Percentiles rank a stretch among this genome's conserved stretches.
Evolutionary conservation across 176 grass and related monocot genomes (phyloP).

Genomic region (Triticum timopheevii): DNA sequence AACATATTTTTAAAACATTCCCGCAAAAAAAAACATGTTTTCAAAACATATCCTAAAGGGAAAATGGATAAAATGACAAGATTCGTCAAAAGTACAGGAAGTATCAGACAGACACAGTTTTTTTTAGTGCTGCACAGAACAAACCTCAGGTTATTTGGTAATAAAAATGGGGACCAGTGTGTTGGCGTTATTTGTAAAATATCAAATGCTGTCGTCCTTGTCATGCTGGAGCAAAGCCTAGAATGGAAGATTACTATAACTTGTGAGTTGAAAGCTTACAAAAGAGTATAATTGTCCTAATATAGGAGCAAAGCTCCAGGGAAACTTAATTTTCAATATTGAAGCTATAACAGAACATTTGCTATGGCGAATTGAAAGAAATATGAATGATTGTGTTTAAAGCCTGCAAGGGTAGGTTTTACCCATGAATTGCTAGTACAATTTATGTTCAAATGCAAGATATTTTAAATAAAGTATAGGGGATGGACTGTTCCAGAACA

Average conservation of each 20-base stretch:
- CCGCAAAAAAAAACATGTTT: too few relatives aligned
- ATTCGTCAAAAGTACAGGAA: background rate
- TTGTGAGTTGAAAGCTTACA: background rate
- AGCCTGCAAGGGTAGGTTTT: background rate
- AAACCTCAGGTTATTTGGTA: background rate
- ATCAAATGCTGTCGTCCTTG: background rate
- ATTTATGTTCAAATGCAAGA: background rate
- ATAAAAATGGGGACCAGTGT: background rate
- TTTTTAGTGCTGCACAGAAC: background rate
- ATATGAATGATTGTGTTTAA: constrained; percentile 1
- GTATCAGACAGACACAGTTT: background rate
- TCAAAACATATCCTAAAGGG: too few relatives aligned
- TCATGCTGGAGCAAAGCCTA: background rate
- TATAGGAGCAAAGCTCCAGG: background rate
- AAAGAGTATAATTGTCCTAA: background rate
- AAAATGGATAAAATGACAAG: too few relatives aligned
- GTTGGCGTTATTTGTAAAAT: background rate
- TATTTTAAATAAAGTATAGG: background rate
- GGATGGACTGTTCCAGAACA: background rate
- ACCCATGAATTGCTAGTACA: background rate
- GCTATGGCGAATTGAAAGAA: background rate
- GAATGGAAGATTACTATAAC: background rate
- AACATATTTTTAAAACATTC: too few relatives aligned
- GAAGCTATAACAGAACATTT: background rate
- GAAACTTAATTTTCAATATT: background rate